Percentiles rank a stretch among this genome's conserved stretches.
Evolutionary conservation across 2,329 filamentous ascomycete species (phyloP).

Genomic region (Talaromyces sp.): DNA sequence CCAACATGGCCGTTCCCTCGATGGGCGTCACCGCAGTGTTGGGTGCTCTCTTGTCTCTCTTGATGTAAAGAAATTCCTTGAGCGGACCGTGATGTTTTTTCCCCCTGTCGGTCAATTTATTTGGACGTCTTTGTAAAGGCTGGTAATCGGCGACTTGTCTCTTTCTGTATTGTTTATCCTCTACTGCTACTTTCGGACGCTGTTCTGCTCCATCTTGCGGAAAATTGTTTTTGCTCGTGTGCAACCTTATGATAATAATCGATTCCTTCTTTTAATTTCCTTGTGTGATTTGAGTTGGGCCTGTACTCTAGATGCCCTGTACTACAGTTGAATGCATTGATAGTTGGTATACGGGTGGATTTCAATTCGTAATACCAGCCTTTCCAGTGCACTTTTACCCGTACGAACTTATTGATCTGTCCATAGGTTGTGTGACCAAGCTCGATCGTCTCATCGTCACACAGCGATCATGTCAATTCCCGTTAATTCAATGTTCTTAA

Average conservation of each 20-base stretch:
- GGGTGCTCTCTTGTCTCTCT: constrained; percentile 44
- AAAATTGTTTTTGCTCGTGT: constrained; percentile 19
- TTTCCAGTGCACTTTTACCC: not conserved
- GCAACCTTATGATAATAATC: constrained; percentile 42
- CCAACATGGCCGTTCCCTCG: constrained; percentile 32
- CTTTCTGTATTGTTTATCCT: constrained; percentile 12
- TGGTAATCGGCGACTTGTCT: constrained; percentile 34
- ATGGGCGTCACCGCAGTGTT: constrained; percentile 44
- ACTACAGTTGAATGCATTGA: constrained; percentile 3
- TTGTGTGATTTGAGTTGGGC: not conserved
- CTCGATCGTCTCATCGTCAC: not conserved
- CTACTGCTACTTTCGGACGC: constrained; percentile 9
- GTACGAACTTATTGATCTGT: not conserved
- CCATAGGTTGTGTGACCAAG: not conserved
- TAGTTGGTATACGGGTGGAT: not conserved
- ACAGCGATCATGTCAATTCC: not conserved
- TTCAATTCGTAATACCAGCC: not conserved
- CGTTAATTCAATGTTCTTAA: not conserved
- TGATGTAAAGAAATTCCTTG: constrained; percentile 39
- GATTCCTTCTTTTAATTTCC: constrained; percentile 23
- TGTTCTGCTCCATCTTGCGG: constrained; percentile 13
- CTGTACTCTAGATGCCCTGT: constrained; percentile 4
- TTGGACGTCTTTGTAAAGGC: constrained; percentile 36
- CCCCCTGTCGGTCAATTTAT: constrained; percentile 19
- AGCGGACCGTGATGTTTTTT: constrained; percentile 34